These are phyloP conservation scores for Dendrostoma leiphaemia DNA, from an alignment of 2,329 filamentous ascomycete genomes.

Conservation along the genomic window DNA sequence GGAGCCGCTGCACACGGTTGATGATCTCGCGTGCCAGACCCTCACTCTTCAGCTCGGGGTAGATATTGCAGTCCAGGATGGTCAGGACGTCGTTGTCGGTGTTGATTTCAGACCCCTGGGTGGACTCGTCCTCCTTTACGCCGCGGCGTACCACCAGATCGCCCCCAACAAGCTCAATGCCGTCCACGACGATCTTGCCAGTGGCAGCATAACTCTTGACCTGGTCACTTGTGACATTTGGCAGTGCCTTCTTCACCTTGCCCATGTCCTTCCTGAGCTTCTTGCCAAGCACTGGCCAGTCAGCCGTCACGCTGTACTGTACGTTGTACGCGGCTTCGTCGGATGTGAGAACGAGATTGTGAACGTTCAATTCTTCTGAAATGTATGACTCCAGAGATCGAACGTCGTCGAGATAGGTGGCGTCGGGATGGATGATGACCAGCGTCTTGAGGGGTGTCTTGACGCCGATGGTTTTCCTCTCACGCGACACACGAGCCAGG, in stretches of 20 bases:
- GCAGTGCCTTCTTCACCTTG: slow-evolving; percentile 88
- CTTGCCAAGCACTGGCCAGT: slow-evolving; percentile 93
- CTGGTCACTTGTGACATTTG: slow-evolving; percentile 72
- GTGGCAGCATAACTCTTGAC: slow-evolving; percentile 75
- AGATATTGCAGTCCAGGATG: slow-evolving; percentile 73
- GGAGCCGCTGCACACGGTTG: slow-evolving; percentile 85
- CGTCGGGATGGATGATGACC: slow-evolving; percentile 81
- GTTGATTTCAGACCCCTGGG: slow-evolving; percentile 78
- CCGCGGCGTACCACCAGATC: slow-evolving; percentile 82
- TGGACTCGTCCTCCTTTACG: slow-evolving; percentile 68
- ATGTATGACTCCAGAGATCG: slow-evolving; percentile 86
- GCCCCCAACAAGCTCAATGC: slow-evolving; percentile 76
- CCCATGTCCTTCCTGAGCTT: slow-evolving; percentile 95
- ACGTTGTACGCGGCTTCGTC: slow-evolving; percentile 92
- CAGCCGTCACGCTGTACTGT: slow-evolving; percentile 83
- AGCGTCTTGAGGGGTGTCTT: slow-evolving; percentile 91
- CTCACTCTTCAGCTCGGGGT: slow-evolving; percentile 73
- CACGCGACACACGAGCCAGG: slow-evolving; percentile 79
- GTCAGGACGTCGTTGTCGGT: slow-evolving; percentile 87
- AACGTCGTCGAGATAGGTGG: slow-evolving; percentile 82
- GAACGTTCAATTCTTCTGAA: slow-evolving; percentile 85
- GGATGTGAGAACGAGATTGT: slow-evolving; percentile 76
- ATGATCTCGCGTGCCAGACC: slow-evolving; percentile 90
- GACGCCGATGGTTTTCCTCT: slow-evolving; percentile 78
- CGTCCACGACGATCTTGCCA: slow-evolving; percentile 78